Base-by-base conservation (phyloP, 1,284 basidiomycete species). In the Phaffia rhodozyma region DNA sequence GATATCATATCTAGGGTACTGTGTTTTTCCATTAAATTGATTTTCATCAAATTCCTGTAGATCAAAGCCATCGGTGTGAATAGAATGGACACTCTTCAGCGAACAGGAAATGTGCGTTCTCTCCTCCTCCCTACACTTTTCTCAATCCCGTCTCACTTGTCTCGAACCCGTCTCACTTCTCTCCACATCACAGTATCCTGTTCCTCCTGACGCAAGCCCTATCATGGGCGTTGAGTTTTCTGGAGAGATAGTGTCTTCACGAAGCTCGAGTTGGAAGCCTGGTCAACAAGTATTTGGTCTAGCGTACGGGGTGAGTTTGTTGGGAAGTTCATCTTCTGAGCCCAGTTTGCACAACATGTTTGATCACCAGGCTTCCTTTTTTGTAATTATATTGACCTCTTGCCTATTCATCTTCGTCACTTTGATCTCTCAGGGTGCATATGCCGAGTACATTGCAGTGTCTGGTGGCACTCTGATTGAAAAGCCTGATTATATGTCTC, bases 171-270 rank as follows among this genome's bases (percentile, higher is more conserved):
- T 43, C 38, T 43, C 13, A 43, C 5, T 7, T 43, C 38, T 43
- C 38, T 7, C 16, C 38, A 16, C 38, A 16, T 43, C 13, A 7
- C 55, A 77, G 53, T 93, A 93, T 72, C 86, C 90, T 1, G 74
- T 84, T 3, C 93, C 92, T 11, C 81, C 86, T 20, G 88, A 86
- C 58, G 82, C 85, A 20, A 85, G 86, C 57, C 76, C 75, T 9
- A 86, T 94, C 72, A 80, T 97, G 30, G 92, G 94, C 9, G 90
- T 97, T 62, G 93, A 97, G 75, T 97, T 96, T 75, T 84, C 89
- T 23, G 91, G 91, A 43, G 38, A 43, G 38, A 16, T 43, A 2
- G 38, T 3, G 75, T 74, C 2, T 80, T 94, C 64, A 78, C 79
- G 48, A 79, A 84, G 66, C 69, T 86, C 18, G 38, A 16, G 13